These are phyloP conservation scores for Hypoxylon sp. DNA, from an alignment of 2,329 filamentous ascomycete species.

Conservation along the genomic window DNA sequence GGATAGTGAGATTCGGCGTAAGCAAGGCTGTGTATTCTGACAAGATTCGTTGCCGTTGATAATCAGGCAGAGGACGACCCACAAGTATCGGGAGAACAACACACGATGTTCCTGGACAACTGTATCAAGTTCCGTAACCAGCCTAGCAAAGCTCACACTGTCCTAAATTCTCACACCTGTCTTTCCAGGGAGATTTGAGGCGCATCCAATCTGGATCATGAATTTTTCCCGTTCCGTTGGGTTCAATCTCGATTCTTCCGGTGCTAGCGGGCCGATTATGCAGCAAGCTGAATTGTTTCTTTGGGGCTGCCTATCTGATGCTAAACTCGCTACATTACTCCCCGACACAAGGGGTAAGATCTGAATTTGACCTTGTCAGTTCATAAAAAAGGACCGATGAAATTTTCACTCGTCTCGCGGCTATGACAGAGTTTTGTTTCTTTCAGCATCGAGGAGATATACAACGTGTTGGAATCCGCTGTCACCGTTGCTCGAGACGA, in stretches of 20 bases:
- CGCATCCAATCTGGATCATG: slow-evolving; percentile 28
- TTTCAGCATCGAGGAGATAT: not conserved
- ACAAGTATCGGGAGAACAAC: slow-evolving; percentile 32
- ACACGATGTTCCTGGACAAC: slow-evolving; percentile 29
- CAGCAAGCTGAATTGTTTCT: slow-evolving; percentile 27
- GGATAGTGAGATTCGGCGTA: slow-evolving; percentile 19
- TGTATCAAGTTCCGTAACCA: slow-evolving; percentile 22
- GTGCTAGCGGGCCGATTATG: slow-evolving; percentile 42
- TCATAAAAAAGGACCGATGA: slow-evolving; percentile 41
- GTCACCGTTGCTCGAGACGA: slow-evolving; percentile 19
- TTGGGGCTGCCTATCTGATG: slow-evolving; percentile 34
- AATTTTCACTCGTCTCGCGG: slow-evolving; percentile 16
- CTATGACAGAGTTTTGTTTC: slow-evolving; percentile 14
- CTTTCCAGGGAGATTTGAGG: slow-evolving; percentile 10
- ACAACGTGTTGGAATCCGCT: slow-evolving; percentile 20
- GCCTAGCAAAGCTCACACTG: slow-evolving; percentile 18
- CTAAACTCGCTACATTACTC: slow-evolving; percentile 31
- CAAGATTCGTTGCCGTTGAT: slow-evolving; percentile 29
- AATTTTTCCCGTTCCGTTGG: slow-evolving; percentile 24
- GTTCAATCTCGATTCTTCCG: slow-evolving; percentile 34
- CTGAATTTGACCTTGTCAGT: slow-evolving; percentile 25
- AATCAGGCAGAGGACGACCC: slow-evolving; percentile 16
- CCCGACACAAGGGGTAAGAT: slow-evolving; percentile 30
- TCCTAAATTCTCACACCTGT: slow-evolving; percentile 18
- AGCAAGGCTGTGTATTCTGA: slow-evolving; percentile 38